Evolutionary conservation across 108 stramenopile species (phyloP).

Genomic region (Schizochytrium sp.): DNA sequence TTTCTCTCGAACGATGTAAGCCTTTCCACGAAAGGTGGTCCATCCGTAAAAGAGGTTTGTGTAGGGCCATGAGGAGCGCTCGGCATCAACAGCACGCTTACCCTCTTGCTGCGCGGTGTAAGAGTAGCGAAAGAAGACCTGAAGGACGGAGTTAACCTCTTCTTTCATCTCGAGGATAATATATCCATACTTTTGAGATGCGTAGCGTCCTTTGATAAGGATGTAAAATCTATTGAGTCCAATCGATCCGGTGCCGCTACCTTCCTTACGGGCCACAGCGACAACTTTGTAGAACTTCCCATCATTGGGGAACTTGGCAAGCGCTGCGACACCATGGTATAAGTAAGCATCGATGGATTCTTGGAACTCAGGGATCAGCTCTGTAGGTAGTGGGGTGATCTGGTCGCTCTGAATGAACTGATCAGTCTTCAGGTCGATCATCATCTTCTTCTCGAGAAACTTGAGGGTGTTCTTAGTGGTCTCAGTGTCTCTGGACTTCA

Average conservation of each 20-base stretch:
- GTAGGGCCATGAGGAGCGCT: slow-evolving; percentile 56
- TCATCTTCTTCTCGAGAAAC: slow-evolving; percentile 44
- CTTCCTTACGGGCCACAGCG: slow-evolving; percentile 44
- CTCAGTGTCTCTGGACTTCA: slow-evolving; percentile 2
- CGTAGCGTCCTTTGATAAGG: slow-evolving; percentile 33
- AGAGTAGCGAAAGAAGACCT: slow-evolving; percentile 54
- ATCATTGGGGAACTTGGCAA: slow-evolving; percentile 23
- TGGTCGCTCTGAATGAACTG: slow-evolving; percentile 22
- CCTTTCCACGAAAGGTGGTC: slow-evolving; percentile 50
- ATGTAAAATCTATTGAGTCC: slow-evolving; percentile 22
- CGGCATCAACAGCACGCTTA: slow-evolving; percentile 56
- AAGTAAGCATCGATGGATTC: slow-evolving; percentile 45
- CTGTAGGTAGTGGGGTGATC: neutral
- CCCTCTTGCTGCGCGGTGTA: slow-evolving; percentile 50
- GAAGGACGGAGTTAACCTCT: slow-evolving; percentile 55
- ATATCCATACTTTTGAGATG: slow-evolving; percentile 22
- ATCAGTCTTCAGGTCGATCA: slow-evolving; percentile 6
- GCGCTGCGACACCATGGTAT: slow-evolving; percentile 55
- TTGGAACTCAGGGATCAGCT: slow-evolving; percentile 48
- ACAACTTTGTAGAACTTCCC: slow-evolving; percentile 53
- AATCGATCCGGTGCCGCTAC: slow-evolving; percentile 50
- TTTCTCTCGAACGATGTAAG: slow-evolving; percentile 49
- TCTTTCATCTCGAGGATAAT: slow-evolving; percentile 60
- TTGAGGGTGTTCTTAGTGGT: neutral
- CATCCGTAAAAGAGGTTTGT: slow-evolving; percentile 55